Base-by-base conservation (phyloP, 2,329 filamentous ascomycete genomes). In the Madurella mycetomatis region DNA sequence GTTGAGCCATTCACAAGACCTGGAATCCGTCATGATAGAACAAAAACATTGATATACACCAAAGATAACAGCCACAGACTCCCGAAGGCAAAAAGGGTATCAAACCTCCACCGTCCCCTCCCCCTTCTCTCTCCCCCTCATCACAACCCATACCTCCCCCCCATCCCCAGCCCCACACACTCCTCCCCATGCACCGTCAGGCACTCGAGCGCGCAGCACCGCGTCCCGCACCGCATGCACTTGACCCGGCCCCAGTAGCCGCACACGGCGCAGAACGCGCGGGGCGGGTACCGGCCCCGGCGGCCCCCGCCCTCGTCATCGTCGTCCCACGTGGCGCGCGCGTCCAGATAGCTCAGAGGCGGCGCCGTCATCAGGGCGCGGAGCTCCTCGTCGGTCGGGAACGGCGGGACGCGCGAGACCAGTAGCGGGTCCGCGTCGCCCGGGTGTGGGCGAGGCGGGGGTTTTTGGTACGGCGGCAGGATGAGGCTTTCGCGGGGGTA, bases 241-340 rank as follows among this genome's bases (percentile, higher is more conserved):
- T 79, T 81, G 44, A 90, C 84, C 41, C 84, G 75, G 2, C 88
- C 88, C 88, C 88, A 92, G 70, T 91, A 92, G 13, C 88, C 88
- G 66, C 88, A 92, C 32, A 90, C 83, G 66, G 86, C 86, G 70
- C 88, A 92, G 68, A 92, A 92, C 37, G 75, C 73, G 55, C 87
- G 76, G 45, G 74, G 73, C 2, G 86, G 85, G 59, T 83, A 83
- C 43, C 57, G 51, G 13, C 37, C 4, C 25, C 25, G 25, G 25
- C 25, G 25, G 25, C 25, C 48, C 44, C 56, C 52, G 11, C n/a
- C 45, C 7, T n/a, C 45, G 16, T 16, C 17, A 5, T 72, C 71
- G 9, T 68, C 67, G n/a, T 63, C 65, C 73, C 73, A 78, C 30
- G 62, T 65, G 2, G 76, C 81, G 50, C 76, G 71, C 40, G 85